A percentile compares a stretch with the other conserved stretches of the same genome.
These are phyloP conservation scores for Boletus nobilissimus DNA, from an alignment of 1,284 basidiomycete species.

Conservation along the genomic window DNA sequence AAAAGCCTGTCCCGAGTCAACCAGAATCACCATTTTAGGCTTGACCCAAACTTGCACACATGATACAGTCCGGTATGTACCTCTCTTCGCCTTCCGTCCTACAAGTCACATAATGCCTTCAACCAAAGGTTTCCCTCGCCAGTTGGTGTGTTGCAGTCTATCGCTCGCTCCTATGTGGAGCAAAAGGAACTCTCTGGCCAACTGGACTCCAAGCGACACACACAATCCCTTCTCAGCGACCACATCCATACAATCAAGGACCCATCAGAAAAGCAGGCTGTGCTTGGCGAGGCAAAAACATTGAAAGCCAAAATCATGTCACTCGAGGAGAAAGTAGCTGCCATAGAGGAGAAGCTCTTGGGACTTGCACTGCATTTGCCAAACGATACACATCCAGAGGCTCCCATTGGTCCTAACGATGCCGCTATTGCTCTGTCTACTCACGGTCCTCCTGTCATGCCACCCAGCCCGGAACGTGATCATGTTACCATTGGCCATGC, in stretches of 20 bases:
- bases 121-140: constrained; percentile 72
- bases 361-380: constrained; percentile 77
- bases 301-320: constrained; percentile 70
- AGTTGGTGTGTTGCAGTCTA: constrained; percentile 62
- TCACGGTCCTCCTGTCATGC: constrained; percentile 70
- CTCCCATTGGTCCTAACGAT: constrained; percentile 82
- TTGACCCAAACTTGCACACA: no score
- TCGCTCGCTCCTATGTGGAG: constrained; percentile 66
- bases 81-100: no score
- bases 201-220: constrained; percentile 67
- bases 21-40: no score
- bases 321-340: constrained; percentile 61
- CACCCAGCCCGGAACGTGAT: constrained; percentile 67
- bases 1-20: no score
- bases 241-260: constrained; percentile 62
- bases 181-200: constrained; percentile 60
- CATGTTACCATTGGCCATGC: constrained; percentile 76
- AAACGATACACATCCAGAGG: constrained; percentile 84
- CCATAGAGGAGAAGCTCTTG: constrained; percentile 67
- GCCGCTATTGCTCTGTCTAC: constrained; percentile 71
- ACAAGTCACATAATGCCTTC: constrained; percentile 75
- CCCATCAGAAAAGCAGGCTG: constrained; percentile 54
- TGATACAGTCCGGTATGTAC: no score
- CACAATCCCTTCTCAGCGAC: constrained; percentile 65
- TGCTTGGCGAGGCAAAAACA: constrained; percentile 63